Conservation (phyloP, 2,329 filamentous ascomycete species). For the Epichloe baconii region DNA sequence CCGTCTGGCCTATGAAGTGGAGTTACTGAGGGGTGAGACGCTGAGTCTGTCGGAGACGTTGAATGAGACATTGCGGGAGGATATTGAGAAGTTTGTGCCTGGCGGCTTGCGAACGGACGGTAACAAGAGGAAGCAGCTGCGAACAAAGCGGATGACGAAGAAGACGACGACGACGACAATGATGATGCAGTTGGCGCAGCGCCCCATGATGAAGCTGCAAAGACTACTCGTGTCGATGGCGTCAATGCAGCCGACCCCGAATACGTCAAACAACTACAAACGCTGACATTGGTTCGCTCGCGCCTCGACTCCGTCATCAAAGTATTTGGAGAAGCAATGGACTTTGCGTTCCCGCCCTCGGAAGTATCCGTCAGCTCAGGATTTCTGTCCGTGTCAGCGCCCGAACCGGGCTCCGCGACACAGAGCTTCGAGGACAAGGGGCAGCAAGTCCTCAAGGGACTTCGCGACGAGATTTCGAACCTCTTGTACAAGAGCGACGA, state of each 20-base stretch:
- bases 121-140: slow-evolving; percentile 10
- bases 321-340: slow-evolving; percentile 89
- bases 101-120: slow-evolving; percentile 27
- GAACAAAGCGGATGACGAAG: slow-evolving; percentile 2
- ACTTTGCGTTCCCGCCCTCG: slow-evolving; percentile 82
- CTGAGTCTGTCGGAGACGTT: slow-evolving; percentile 68
- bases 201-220: slow-evolving; percentile 5
- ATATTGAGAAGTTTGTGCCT: slow-evolving; percentile 62
- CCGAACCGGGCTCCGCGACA: slow-evolving; percentile 50
- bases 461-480: slow-evolving; percentile 58
- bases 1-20: slow-evolving; percentile 84
- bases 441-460: slow-evolving; percentile 59
- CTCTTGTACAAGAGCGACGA: slow-evolving; percentile 47
- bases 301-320: slow-evolving; percentile 85
- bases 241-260: slow-evolving; percentile 36
- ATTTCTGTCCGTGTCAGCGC: slow-evolving; percentile 81
- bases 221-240: slow-evolving; percentile 4
- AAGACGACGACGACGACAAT: slow-evolving; percentile 9
- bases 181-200: slow-evolving; percentile 12
- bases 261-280: slow-evolving; percentile 69
- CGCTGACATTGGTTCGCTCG: slow-evolving; percentile 65
- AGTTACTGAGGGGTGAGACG: slow-evolving; percentile 81
- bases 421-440: slow-evolving; percentile 76
- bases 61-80: slow-evolving; percentile 55
- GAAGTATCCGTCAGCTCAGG: slow-evolving; percentile 74